Evolutionary conservation across 179 eudicot species (phyloP).

Genomic region (Pouteria campechiana): DNA sequence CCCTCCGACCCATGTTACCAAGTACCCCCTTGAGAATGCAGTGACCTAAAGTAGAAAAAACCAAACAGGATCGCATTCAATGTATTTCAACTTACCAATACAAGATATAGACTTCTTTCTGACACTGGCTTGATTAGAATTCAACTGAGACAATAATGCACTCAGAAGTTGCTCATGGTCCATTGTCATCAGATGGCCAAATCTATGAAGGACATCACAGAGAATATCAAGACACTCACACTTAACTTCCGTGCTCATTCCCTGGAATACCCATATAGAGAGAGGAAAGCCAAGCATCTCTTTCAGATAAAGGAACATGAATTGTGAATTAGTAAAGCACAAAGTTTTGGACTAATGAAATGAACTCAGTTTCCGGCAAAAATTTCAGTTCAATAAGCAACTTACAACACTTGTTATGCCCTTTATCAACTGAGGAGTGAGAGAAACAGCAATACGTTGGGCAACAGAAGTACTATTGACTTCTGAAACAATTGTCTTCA

Average conservation of each 20-base stretch:
- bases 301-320: too few species aligned
- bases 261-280: slow-evolving; percentile 25
- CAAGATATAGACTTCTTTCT: slow-evolving; percentile 95
- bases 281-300: too few species aligned
- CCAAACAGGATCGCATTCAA: background rate
- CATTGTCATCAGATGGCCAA: slow-evolving; percentile 72
- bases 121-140: slow-evolving; percentile 74
- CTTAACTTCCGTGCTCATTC: slow-evolving; percentile 65
- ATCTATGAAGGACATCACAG: slow-evolving; percentile 79
- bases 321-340: background rate
- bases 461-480: slow-evolving; percentile 52
- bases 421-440: slow-evolving; percentile 61
- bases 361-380: background rate
- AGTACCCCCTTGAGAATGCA: too few species aligned
- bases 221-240: slow-evolving; percentile 93
- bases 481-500: slow-evolving; percentile 94
- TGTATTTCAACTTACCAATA: slow-evolving; percentile 43
- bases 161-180: slow-evolving; percentile 70
- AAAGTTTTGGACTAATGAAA: background rate
- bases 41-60: too few species aligned
- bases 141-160: slow-evolving; percentile 83
- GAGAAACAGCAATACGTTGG: slow-evolving; percentile 60
- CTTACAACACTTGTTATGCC: slow-evolving; percentile 75
- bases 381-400: background rate
- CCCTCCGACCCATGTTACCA: background rate